Percentiles rank a stretch among this genome's conserved stretches.
phyloP scores from a whole-genome alignment of 2,329 filamentous ascomycete genomes.

The Sporothrix sp. region DNA sequence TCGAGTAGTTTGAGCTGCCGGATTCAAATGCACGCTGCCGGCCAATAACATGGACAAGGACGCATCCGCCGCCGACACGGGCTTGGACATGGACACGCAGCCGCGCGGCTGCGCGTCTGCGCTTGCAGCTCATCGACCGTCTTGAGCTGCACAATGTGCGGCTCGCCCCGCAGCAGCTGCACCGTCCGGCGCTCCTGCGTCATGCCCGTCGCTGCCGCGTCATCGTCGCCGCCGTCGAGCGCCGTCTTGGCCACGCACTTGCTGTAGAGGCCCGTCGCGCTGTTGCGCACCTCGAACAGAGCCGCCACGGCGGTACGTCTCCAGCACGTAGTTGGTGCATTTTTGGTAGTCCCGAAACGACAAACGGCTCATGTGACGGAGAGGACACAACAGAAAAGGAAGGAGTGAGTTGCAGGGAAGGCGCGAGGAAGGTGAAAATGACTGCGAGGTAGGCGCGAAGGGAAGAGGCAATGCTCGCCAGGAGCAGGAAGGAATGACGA shows the following conservation, averaged over 20 bases:
- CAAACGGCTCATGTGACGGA: no score
- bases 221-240: neutral
- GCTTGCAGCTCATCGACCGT: slow-evolving; percentile 6
- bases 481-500: neutral
- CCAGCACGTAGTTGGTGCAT: neutral
- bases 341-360: neutral
- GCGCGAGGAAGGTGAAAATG: neutral
- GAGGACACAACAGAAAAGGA: neutral
- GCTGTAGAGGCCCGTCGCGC: slow-evolving; percentile 5
- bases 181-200: neutral
- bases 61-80: no score
- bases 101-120: slow-evolving; percentile 1
- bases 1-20: no score
- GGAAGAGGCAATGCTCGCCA: neutral
- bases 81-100: neutral
- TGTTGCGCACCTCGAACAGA: slow-evolving; percentile 14
- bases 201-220: neutral
- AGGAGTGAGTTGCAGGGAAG: neutral
- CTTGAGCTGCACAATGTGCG: slow-evolving; percentile 10
- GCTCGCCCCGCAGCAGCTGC: slow-evolving; percentile 3
- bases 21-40: no score
- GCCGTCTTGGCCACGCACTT: slow-evolving; percentile 16
- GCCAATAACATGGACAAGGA: no score
- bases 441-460: neutral
- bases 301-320: slow-evolving; percentile 14